Percentiles rank a stretch among this genome's conserved stretches.
These are phyloP conservation scores for Ophiosphaerella narmari DNA, from an alignment of 2,329 filamentous ascomycete species.

Conservation along the genomic window DNA sequence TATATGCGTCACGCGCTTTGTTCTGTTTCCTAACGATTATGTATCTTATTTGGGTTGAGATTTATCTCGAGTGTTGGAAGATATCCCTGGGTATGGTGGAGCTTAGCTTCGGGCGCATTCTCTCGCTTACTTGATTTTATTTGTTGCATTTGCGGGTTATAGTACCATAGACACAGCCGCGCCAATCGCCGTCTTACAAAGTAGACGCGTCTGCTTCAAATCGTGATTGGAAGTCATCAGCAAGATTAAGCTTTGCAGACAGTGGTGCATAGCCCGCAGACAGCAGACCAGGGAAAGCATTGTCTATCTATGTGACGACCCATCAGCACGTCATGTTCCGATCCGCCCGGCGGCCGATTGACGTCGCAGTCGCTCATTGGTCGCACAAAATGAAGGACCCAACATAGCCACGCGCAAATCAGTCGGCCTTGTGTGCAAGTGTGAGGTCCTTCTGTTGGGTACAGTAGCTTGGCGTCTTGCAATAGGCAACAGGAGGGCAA, in stretches of 20 bases:
- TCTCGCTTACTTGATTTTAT: slow-evolving; percentile 3
- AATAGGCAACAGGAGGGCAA: slow-evolving; percentile 22
- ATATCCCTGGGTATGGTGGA: slow-evolving; percentile 2
- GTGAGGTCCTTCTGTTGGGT: slow-evolving; percentile 9
- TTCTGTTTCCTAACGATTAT: slow-evolving; percentile 5
- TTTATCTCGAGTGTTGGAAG: slow-evolving; percentile 18
- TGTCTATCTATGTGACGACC: not conserved
- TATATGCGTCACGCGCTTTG: not conserved
- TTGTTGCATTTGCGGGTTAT: slow-evolving; percentile 1
- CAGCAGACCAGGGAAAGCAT: not conserved
- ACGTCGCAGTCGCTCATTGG: slow-evolving; percentile 7
- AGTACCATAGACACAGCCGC: slow-evolving; percentile 5
- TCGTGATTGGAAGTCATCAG: not conserved
- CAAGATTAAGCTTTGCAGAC: not conserved
- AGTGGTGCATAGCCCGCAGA: no score
- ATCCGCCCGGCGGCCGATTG: slow-evolving; percentile 1
- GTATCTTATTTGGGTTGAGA: slow-evolving; percentile 18
- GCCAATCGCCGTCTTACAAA: slow-evolving; percentile 3
- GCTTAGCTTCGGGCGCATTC: not conserved
- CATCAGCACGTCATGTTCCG: slow-evolving; percentile 4
- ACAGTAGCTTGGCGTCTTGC: slow-evolving; percentile 15
- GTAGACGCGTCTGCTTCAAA: not conserved
- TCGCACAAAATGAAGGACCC: slow-evolving; percentile 6
- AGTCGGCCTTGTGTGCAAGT: slow-evolving; percentile 3
- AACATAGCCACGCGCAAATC: slow-evolving; percentile 20